These are phyloP conservation scores for Hemerocallis citrina DNA, from an alignment of 106 monocot species.

Conservation along the genomic window DNA sequence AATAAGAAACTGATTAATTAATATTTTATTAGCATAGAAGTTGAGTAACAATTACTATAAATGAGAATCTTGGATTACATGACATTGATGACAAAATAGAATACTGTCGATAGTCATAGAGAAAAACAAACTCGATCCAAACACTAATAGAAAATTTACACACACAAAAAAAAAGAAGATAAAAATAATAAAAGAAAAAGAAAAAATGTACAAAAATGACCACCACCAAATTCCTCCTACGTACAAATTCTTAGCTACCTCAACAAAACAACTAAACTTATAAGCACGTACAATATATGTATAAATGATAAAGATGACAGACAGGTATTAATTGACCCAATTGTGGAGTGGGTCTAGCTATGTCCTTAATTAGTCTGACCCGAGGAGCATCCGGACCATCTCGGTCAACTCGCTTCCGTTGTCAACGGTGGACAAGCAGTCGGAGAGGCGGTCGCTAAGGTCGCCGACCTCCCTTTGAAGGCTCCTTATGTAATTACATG, in stretches of 20 bases:
- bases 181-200: not conserved
- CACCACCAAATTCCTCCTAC: too few relatives aligned
- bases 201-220: not conserved
- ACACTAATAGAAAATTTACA: not conserved
- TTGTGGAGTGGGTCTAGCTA: too few relatives aligned
- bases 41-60: too few relatives aligned
- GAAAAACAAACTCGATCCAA: slow-evolving; percentile 8
- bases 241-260: too few relatives aligned
- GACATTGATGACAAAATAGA: not conserved
- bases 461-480: slow-evolving; percentile 82
- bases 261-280: too few relatives aligned
- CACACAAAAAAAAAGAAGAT: not conserved
- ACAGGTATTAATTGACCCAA: too few relatives aligned
- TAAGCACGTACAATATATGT: too few relatives aligned
- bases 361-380: slow-evolving; percentile 19
- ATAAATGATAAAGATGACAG: too few relatives aligned
- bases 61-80: not conserved
- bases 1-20: too few relatives aligned
- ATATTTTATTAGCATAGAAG: too few relatives aligned
- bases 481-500: slow-evolving; percentile 89
- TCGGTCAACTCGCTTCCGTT: slow-evolving; percentile 63
- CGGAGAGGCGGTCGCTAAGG: slow-evolving; percentile 76
- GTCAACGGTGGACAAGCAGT: slow-evolving; percentile 68
- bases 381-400: slow-evolving; percentile 64
- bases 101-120: not conserved